phyloP scores from a whole-genome alignment of 2,329 filamentous ascomycete species.

The Fusarium avenaceum region DNA sequence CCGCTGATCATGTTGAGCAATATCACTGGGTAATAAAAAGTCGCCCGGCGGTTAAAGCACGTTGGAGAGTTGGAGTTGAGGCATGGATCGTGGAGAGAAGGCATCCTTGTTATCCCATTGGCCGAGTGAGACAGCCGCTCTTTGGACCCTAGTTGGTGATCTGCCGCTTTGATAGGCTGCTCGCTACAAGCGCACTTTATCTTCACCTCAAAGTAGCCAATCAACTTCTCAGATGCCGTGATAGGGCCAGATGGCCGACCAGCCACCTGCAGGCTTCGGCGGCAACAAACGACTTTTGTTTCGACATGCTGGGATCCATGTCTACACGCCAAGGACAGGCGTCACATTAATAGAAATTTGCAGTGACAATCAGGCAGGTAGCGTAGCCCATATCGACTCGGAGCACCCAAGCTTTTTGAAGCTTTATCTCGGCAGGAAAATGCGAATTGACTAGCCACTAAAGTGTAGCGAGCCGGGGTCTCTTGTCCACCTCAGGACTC shows the following conservation, averaged over 20 bases:
- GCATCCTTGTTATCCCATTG: conserved; percentile 37
- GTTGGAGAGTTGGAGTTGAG: conserved; percentile 39
- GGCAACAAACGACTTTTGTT: conserved; percentile 58
- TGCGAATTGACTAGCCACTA: too few species aligned
- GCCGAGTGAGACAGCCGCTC: conserved; percentile 30
- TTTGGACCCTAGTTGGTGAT: conserved; percentile 35
- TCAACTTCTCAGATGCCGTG: conserved; percentile 53
- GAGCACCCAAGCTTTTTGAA: too few species aligned
- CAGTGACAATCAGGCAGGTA: too few species aligned
- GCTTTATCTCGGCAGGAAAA: too few species aligned
- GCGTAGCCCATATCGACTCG: too few species aligned
- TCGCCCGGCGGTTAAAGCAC: conserved; percentile 40
- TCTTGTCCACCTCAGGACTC: too few species aligned
- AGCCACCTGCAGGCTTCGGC: conserved; percentile 60
- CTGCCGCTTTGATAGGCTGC: conserved; percentile 46
- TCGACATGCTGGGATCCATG: conserved; percentile 44
- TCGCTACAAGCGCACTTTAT: conserved; percentile 42
- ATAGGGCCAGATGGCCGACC: conserved; percentile 52
- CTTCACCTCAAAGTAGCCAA: conserved; percentile 54
- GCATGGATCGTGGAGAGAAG: conserved; percentile 42
- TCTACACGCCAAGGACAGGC: background rate
- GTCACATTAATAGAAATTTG: too few species aligned
- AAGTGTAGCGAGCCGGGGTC: conserved; percentile 4
- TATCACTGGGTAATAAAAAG: conserved; percentile 33
- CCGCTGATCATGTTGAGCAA: conserved; percentile 15